Conservation (phyloP, 1,139 yeast species). For the Kurtzmaniella quercitrusa region DNA sequence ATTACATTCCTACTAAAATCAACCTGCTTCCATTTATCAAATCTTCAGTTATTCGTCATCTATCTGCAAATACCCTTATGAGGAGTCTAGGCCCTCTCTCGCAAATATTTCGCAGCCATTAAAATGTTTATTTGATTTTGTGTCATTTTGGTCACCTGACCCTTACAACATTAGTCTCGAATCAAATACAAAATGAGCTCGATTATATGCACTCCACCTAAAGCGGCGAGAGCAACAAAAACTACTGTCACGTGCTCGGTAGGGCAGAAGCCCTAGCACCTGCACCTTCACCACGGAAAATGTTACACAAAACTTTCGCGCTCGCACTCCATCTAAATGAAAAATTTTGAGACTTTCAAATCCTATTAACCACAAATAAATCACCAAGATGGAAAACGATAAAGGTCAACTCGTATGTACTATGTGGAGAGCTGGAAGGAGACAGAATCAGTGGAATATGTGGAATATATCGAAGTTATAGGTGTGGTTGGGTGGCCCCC, state of each 20-base stretch:
- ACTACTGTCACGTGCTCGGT: slow-evolving; percentile 5
- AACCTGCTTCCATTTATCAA: too few relatives aligned
- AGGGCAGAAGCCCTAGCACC: slow-evolving; percentile 11
- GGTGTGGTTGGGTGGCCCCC: neutral
- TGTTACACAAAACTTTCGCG: slow-evolving; percentile 7
- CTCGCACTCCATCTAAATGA: slow-evolving; percentile 11
- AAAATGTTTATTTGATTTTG: too few relatives aligned
- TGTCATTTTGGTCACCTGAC: too few relatives aligned
- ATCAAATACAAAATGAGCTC: too few relatives aligned
- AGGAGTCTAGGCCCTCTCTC: too few relatives aligned
- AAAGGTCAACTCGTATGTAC: slow-evolving; percentile 97
- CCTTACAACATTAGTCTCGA: too few relatives aligned
- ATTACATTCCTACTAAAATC: too few relatives aligned
- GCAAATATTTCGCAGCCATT: too few relatives aligned
- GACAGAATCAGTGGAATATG: neutral
- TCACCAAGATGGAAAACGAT: slow-evolving; percentile 96
- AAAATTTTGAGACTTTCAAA: slow-evolving; percentile 15
- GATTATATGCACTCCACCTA: too few relatives aligned
- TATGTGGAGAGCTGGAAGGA: neutral
- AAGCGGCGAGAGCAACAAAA: neutral
- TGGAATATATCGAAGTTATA: neutral
- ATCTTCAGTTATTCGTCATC: too few relatives aligned
- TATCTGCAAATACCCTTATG: too few relatives aligned
- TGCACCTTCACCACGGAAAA: slow-evolving; percentile 1
- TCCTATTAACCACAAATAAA: slow-evolving; percentile 12